Base-by-base conservation (phyloP, 2,329 filamentous ascomycete genomes). In the Shiraia sp. region DNA sequence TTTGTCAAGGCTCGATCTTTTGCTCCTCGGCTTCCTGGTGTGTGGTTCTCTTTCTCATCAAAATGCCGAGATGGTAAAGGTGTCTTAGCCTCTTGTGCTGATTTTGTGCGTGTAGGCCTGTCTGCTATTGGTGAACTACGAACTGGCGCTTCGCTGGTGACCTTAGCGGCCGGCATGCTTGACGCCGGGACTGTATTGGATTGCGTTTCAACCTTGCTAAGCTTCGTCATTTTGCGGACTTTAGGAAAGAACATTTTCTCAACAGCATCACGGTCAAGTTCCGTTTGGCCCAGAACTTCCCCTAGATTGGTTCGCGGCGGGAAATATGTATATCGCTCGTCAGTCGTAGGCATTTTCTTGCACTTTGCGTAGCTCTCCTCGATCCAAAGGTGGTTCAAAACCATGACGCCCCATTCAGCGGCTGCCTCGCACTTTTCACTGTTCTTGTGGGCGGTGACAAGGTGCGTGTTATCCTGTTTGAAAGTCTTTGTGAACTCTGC, bases 291-390 rank as follows among this genome's bases (percentile, higher is more conserved):
- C 43, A 96, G 88, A 40, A 97, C 82, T 68, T 97, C 93, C 36
- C 90, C 88, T 5, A 99, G 78, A 64, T 99, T 97, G 2, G 92
- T 97, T 42, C 90, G 81, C 9, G 80, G 79, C 12, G 93, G 93
- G 54, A 97, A 99, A 63, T 90, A 85, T 1, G 81, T 89, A 65
- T 95, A 99, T 49, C 86, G 85, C 7, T 80, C 76, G 36, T 88
- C 81, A 3, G 87, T 86, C 15, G 91, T 73, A 0, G 82, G 81
- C 64, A 89, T 86, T 43, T 86, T 75, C 61, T 87, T 80, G 74
- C 90, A 96, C 65, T 87, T 90, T 2, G 92, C 90, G 63, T 97
- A 99, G 69, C 90, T 95, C 63, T 99, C 93, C 69, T 99, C 93
- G 32, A 99, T 79, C 93, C 93, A 99, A 1, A 99, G 78, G 65